Base-by-base conservation (phyloP, 2,329 filamentous ascomycete species). In the Didymella arachidicola region DNA sequence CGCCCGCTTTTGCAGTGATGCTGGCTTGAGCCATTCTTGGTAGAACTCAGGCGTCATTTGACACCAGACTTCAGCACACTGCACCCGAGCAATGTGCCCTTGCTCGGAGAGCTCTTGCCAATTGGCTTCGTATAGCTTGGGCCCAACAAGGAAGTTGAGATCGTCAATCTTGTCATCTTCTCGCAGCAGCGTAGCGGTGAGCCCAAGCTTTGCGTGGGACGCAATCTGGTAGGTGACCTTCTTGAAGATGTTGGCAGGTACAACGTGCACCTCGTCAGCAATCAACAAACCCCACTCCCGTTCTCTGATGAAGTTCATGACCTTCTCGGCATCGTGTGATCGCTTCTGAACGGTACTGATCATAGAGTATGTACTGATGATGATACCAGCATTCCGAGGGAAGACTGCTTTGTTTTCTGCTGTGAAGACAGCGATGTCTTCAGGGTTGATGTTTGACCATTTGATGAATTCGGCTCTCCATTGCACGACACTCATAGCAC, bases 31-130 rank as follows among this genome's bases (percentile, higher is more conserved):
- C 78, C 98, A 99, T 75, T 98, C 92, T 18, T 92, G 89, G 77
- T 97, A 98, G 75, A 99, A 99, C 69, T 99, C 95, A 0, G 93
- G 95, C 0, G 95, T 96, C 95, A 99, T 99, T 2, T 94, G 93
- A 73, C 95, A 99, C 95, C 95, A 99, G 7, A 99, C 95, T 78
- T 99, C 95, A 14, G 95, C 95, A 77, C 95, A 99, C 77, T 99
- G 95, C 2, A 99, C 95, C 67, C 92, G 90, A 34, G 95, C 95
- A 75, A 99, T 99, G 73, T 97, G 93, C 0, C 95, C 95, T 78
- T 97, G 93, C 71, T 97, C 92, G 1, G 94, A 95, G 39, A 99
- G 85, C 77, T 99, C 95, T 88, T 98, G 97, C 95, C 95, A 99
- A 76, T 99, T 99, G 27, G 95, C 95, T 78, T 99, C 95, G 74